These are phyloP conservation scores for Aplosporella prunicola DNA, from an alignment of 2,329 filamentous ascomycete species.

Conservation along the genomic window DNA sequence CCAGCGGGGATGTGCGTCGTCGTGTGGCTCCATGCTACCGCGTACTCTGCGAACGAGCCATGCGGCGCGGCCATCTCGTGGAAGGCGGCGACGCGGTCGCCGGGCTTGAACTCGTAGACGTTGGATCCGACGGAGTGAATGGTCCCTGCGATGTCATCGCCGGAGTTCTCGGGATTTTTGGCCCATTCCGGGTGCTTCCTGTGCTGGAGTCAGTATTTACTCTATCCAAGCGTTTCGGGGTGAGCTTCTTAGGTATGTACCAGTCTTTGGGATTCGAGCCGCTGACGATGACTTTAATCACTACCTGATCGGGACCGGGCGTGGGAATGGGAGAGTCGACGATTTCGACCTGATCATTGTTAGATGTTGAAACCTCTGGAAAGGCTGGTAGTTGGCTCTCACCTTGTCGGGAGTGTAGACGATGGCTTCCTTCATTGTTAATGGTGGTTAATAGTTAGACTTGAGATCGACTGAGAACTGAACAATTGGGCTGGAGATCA, in stretches of 20 bases:
- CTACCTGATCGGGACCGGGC: constrained; percentile 25
- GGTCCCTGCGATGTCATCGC: constrained; percentile 48
- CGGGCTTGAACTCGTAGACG: constrained; percentile 48
- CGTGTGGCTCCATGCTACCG: constrained; percentile 45
- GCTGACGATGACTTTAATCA: constrained; percentile 31
- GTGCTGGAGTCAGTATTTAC: constrained; percentile 9
- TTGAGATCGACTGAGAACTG: too few species aligned
- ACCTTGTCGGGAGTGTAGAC: constrained; percentile 10
- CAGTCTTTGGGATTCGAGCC: constrained; percentile 42
- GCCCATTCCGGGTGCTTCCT: constrained; percentile 22
- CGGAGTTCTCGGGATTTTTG: constrained; percentile 32
- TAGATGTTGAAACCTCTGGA: background rate
- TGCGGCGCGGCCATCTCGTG: constrained; percentile 42
- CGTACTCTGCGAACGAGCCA: constrained; percentile 54
- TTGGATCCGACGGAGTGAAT: constrained; percentile 46
- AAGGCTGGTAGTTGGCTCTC: background rate
- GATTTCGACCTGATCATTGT: constrained; percentile 24
- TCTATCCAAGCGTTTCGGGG: background rate
- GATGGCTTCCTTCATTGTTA: constrained; percentile 22
- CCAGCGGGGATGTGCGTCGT: constrained; percentile 46
- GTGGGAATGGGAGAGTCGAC: constrained; percentile 26
- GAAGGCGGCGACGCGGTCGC: constrained; percentile 50
- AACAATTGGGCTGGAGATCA: too few species aligned
- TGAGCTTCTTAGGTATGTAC: too few species aligned
- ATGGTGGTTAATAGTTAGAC: too few species aligned